Evolutionary conservation across 2,329 filamentous ascomycete genomes (phyloP), one percentile per base, ranked within the genome.

Genomic region (Fusarium sp.): DNA sequence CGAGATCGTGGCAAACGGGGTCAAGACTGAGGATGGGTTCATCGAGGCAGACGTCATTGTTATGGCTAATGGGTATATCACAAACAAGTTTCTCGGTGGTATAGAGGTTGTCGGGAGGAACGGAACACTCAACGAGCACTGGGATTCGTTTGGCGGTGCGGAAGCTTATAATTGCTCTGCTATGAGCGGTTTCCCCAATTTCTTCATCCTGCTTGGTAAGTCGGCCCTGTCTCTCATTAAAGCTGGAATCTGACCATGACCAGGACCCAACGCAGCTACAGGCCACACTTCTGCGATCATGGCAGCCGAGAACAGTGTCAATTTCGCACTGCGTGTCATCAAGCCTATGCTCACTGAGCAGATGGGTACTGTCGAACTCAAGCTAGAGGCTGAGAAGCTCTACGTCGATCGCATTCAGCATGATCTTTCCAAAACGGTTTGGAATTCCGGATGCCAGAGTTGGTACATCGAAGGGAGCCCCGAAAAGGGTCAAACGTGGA

Each of bases 161-260:
- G 89, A 88, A 70, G 91, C 90, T 0, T 93, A 93, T 77, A 87
- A 90, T 64, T 87, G 87, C 25, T 87, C 87, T 2, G 85, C 87
- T 2, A 82, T 92, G 80, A 88, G 88, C 71, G 87, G 87, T 0
- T 92, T 91, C 75, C 91, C 91, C 3, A 93, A 93, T 76, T 90
- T 92, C 76, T 92, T 92, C 81, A 84, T 91, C 66, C 80, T 92
- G 0, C 86, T 91, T 45, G 90, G 84, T 81, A 58, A 69, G 79
- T 25, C 20, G 20, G 43, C 8, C 10, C 7, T 37, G 35, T 8
- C 12, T 47, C 22, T 47, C 20, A 12, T 3, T 3, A 20, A 14
- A 14, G 3, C 6, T 47, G 20, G n/a, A 47, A 14, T 72, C 38
- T n/a, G 17, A 58, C 20, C 2, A 43, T 17, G 30, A 11, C 4